A percentile compares a stretch with the other conserved stretches of the same genome.
phyloP scores from a whole-genome alignment of 805 yeast genomes.

The Vanderwaltozyma polyspora region DNA sequence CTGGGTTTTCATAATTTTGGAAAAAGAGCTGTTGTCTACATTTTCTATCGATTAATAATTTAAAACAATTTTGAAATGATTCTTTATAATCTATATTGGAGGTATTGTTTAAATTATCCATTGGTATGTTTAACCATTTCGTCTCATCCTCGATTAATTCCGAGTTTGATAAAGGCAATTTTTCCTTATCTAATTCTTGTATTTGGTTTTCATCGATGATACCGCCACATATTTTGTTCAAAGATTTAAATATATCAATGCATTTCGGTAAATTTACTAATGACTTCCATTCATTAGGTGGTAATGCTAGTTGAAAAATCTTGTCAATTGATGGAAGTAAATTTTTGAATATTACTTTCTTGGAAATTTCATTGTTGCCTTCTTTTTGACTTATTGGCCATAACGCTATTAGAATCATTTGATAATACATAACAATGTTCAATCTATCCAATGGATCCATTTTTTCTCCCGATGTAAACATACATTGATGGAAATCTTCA shows the following conservation, averaged over 20 bases:
- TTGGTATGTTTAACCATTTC: not conserved
- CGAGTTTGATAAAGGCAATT: not conserved
- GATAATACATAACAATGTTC: conserved; percentile 11
- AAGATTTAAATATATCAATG: conserved; percentile 7
- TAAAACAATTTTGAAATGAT: conserved; percentile 4
- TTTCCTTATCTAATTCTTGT: not conserved
- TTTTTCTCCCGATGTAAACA: conserved; percentile 22
- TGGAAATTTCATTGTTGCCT: conserved; percentile 3
- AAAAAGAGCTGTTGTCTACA: conserved; percentile 4
- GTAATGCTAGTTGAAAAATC: conserved; percentile 13
- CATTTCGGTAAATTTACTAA: conserved; percentile 12
- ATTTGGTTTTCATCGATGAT: not conserved
- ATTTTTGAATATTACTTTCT: conserved; percentile 16
- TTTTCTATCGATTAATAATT: conserved; percentile 12
- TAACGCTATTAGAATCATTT: conserved; percentile 2
- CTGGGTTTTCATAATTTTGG: conserved; percentile 3
- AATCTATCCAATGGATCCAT: conserved; percentile 24
- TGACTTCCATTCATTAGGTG: conserved; percentile 13
- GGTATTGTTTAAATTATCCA: not conserved
- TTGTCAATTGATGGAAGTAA: conserved; percentile 18
- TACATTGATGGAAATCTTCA: conserved; percentile 27
- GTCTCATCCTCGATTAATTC: not conserved
- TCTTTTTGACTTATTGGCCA: not conserved
- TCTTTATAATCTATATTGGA: conserved; percentile 1
- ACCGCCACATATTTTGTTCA: not conserved